phyloP scores from a whole-genome alignment of 305 asterid genomes.

The Salvia sclarea region DNA sequence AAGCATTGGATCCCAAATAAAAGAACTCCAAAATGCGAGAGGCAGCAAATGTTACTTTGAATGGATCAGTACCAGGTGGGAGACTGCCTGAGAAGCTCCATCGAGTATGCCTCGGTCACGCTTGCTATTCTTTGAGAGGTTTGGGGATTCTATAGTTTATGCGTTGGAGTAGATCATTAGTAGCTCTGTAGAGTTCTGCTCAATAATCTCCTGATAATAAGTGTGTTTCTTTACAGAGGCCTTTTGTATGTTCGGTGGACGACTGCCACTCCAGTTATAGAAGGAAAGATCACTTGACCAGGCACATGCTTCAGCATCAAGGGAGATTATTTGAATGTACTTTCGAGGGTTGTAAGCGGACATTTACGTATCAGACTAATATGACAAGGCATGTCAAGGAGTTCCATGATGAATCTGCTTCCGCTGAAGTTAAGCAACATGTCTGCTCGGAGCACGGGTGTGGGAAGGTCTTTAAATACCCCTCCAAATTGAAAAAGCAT shows the following conservation, averaged over 20 bases:
- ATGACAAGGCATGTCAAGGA: slow-evolving; percentile 69
- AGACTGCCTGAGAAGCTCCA: slow-evolving; percentile 99
- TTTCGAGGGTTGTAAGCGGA: slow-evolving; percentile 46
- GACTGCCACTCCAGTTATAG: slow-evolving; percentile 79
- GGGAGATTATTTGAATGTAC: slow-evolving; percentile 77
- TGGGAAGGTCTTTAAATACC: slow-evolving; percentile 71
- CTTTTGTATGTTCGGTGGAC: slow-evolving; percentile 69
- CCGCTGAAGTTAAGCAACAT: slow-evolving; percentile 37
- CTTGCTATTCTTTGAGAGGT: slow-evolving; percentile 53
- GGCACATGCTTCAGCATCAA: slow-evolving; percentile 83
- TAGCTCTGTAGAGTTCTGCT: background rate
- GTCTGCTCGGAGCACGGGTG: slow-evolving; percentile 76
- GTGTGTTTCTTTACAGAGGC: slow-evolving; percentile 58
- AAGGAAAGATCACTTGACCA: slow-evolving; percentile 79
- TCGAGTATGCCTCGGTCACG: slow-evolving; percentile 97
- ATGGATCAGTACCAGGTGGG: slow-evolving; percentile 99
- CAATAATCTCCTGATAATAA: slow-evolving; percentile 21
- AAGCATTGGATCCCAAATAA: slow-evolving; percentile 97
- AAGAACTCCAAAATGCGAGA: slow-evolving; percentile 98
- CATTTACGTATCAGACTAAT: slow-evolving; percentile 61
- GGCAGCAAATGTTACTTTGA: slow-evolving; percentile 60
- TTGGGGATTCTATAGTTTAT: slow-evolving; percentile 36
- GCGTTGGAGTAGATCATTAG: background rate
- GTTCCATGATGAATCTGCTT: slow-evolving; percentile 50
- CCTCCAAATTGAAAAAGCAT: slow-evolving; percentile 66